Evolutionary conservation across 2,329 filamentous ascomycete genomes (phyloP), one percentile per base, ranked within the genome.

Genomic region (Sclerotinia trifoliorum): DNA sequence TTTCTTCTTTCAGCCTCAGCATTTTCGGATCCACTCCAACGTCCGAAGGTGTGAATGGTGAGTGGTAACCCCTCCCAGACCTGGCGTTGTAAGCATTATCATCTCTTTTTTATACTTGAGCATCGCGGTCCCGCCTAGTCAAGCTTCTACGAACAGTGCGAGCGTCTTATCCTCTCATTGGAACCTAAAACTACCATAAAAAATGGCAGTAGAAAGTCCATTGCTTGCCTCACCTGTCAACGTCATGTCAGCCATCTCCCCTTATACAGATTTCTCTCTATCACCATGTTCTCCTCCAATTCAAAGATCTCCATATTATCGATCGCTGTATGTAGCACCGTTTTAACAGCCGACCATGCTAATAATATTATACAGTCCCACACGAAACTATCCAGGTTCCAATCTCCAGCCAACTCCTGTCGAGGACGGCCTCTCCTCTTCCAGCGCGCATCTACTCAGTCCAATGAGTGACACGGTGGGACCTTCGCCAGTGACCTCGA

Each of bases 401-500:
- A 79, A 80, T 69, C 82, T 86, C 39, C 85, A 83, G 69, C 85
- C 86, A 35, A 80, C 80, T 71, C 84, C 84, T 42, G 81, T 81
- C 48, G 76, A 75, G 8, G 71, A 70, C 58, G 70, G 73, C 55
- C 72, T 73, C 32, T 77, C 74, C 54, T 74, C 76, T 52, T 73
- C 70, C 68, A 73, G 72, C 54, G 57, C 69, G 54, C 80, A 81
- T 44, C 82, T 90, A 82, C 79, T 86, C 77, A 85, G 87, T 79
- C 84, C 90, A 70, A 84, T 90, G 70, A 89, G 84, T 76, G 88
- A 90, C 74, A 86, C 89, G 72, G 89, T 93, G 65, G 91, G 92
- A 52, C 92, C 92, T 13, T 94, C 92, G 24, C 92, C 92, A 10
- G 91, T 94, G 32, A 93, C 93, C 63, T 95, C 92, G 51, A 94